Base-by-base conservation (phyloP, 208 protist species). In the Trypanosoma rangeli region DNA sequence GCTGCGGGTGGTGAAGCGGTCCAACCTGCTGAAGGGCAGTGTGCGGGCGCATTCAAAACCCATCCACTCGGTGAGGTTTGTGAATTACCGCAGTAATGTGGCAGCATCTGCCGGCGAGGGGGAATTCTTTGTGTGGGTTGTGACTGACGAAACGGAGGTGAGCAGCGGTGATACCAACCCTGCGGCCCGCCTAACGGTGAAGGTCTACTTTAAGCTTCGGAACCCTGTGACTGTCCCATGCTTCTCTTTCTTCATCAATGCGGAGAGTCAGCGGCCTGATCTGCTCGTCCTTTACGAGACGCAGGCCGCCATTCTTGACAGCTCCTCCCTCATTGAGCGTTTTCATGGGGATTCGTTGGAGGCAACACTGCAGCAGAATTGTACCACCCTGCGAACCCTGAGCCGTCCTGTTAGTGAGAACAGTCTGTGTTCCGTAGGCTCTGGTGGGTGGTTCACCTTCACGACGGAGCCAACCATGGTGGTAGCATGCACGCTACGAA, bases 21-120 rank as follows among this genome's bases (percentile, higher is more conserved):
- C 80, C 8, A 85, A 83, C 71, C 89, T 93, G 68, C 53, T 70
- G 28, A 84, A 86, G 53, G 85, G 82, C 12, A 70, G 58, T 48
- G 73, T 95, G 29, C 74, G 78, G 24, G 31, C 46, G 20, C 86
- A 93, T 76, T 78, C 81, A 50, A 80, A 77, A 33, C 68, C 77
- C 2, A 87, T 96, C 48, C 77, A 82, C 53, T 77, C 79, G 29
- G 79, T 93, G 12, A 64, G 68, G 50, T 96, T 96, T 74, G 88
- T 96, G 49, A 96, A 96, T 73, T 94, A 91, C 64, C 82, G 83
- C 78, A 96, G 91, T 72, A 96, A 96, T 67, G 88, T 94, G 8
- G 85, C 79, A 2, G 91, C 91, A 22, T 91, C 83, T 12, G 82
- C 89, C 3, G 69, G 79, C 0, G 70, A 82, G 16, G 73, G 59